Conservation (phyloP, 2,329 filamentous ascomycete species). For the Xylariaceae sp. region DNA sequence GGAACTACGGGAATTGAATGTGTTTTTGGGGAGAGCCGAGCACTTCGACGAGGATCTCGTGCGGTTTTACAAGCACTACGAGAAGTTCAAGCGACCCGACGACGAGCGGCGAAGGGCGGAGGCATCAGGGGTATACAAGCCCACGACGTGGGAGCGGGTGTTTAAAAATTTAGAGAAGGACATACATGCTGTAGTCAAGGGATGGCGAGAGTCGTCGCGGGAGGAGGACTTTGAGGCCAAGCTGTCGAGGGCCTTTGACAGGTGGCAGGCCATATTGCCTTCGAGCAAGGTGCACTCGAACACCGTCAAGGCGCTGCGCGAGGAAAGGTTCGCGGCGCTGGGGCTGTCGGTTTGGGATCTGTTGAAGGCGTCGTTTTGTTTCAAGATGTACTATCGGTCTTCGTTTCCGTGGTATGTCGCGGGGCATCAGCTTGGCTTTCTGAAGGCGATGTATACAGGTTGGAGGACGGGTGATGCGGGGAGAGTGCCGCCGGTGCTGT, state of each 20-base stretch:
- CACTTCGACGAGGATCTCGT: slow-evolving; percentile 23
- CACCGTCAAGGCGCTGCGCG: slow-evolving; percentile 27
- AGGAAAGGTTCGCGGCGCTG: slow-evolving; percentile 17
- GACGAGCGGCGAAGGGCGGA: slow-evolving; percentile 10
- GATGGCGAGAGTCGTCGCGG: slow-evolving; percentile 28
- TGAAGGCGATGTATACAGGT: slow-evolving; percentile 37
- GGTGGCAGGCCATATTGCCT: slow-evolving; percentile 40
- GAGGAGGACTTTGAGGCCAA: slow-evolving; percentile 15
- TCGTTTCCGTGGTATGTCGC: slow-evolving; percentile 44
- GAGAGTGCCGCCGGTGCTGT: slow-evolving; percentile 20
- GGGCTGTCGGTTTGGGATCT: slow-evolving; percentile 40
- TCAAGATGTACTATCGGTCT: slow-evolving; percentile 32
- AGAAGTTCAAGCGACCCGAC: slow-evolving; percentile 22
- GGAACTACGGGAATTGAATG: slow-evolving; percentile 32
- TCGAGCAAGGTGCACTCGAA: slow-evolving; percentile 20
- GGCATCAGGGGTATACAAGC: slow-evolving; percentile 7
- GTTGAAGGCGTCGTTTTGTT: slow-evolving; percentile 46
- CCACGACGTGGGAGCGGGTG: slow-evolving; percentile 25
- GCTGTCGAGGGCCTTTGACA: slow-evolving; percentile 33
- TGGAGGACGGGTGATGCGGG: slow-evolving; percentile 2
- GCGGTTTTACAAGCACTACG: slow-evolving; percentile 28
- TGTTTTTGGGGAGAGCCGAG: slow-evolving; percentile 15
- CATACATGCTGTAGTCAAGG: slow-evolving; percentile 22
- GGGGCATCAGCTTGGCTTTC: slow-evolving; percentile 41
- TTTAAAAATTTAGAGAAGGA: slow-evolving; percentile 30